These are phyloP conservation scores for Cladosporium sp. DNA, from an alignment of 2,329 filamentous ascomycete genomes.

Conservation along the genomic window DNA sequence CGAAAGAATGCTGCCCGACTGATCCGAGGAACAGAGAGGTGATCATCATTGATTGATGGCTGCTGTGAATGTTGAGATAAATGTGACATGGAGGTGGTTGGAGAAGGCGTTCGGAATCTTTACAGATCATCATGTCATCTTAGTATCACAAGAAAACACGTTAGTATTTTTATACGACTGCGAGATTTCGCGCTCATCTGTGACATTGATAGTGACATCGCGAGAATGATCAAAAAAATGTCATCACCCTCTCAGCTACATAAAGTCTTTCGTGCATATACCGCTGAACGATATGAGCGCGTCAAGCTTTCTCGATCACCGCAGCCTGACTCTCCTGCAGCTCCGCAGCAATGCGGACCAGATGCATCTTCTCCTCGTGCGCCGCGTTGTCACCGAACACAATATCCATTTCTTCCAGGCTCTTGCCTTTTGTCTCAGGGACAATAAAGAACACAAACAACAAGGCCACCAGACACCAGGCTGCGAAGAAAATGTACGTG, in stretches of 20 bases:
- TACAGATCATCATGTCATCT: neutral
- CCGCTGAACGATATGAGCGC: neutral
- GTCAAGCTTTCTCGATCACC: neutral
- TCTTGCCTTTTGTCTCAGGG: conserved; percentile 9
- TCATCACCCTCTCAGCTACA: neutral
- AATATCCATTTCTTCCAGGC: conserved; percentile 5
- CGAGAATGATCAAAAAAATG: neutral
- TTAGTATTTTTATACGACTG: neutral
- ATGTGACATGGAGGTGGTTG: neutral
- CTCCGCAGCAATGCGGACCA: conserved; percentile 13
- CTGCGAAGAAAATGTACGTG: conserved; percentile 61
- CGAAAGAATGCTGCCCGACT: conserved; percentile 2
- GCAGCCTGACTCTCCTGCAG: neutral
- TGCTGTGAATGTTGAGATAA: neutral
- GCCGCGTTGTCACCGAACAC: conserved; percentile 12
- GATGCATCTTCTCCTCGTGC: conserved; percentile 9
- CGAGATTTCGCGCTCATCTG: neutral
- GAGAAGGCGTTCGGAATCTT: neutral
- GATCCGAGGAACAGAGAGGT: neutral
- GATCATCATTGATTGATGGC: neutral
- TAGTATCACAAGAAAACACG: neutral
- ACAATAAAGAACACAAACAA: conserved; percentile 8
- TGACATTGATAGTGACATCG: no score
- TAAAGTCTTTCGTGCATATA: neutral
- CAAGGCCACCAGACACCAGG: conserved; percentile 43